These are phyloP conservation scores for Talaromyces ruber DNA, from an alignment of 495 filamentous ascomycete species.

Conservation along the genomic window DNA sequence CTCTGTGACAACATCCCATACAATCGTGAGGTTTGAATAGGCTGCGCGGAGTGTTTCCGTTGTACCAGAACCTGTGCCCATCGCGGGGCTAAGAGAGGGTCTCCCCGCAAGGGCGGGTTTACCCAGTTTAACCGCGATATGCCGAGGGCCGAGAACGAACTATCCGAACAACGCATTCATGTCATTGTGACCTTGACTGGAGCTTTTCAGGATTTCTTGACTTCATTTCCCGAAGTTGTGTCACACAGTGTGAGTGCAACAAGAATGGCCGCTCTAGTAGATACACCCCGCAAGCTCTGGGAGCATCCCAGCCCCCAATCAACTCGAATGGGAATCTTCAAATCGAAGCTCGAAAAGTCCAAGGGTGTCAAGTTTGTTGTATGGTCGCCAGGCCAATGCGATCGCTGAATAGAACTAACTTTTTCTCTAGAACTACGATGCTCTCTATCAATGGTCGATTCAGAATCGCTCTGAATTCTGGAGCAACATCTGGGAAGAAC, in stretches of 20 bases:
- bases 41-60: not conserved
- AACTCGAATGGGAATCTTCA: slow-evolving; percentile 57
- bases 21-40: not conserved
- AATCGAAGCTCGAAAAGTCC: slow-evolving; percentile 13
- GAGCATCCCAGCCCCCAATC: slow-evolving; percentile 50
- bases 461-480: slow-evolving; percentile 57
- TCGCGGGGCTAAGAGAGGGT: not conserved
- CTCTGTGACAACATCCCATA: too few relatives aligned
- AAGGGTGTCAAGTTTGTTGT: slow-evolving; percentile 13
- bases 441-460: slow-evolving; percentile 58
- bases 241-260: not conserved
- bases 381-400: slow-evolving; percentile 18
- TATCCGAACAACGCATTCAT: not conserved
- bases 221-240: not conserved
- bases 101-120: not conserved
- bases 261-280: slow-evolving; percentile 2
- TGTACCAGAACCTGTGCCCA: not conserved
- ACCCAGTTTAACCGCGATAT: not conserved
- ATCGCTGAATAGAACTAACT: not conserved
- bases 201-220: not conserved
- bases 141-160: not conserved
- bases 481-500: slow-evolving; percentile 49
- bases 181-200: not conserved
- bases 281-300: slow-evolving; percentile 43
- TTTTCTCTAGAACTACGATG: slow-evolving; percentile 35